A percentile compares a stretch with the other conserved stretches of the same genome.
phyloP scores from a whole-genome alignment of 345 rosid species.

The Anastatica hierochuntica region DNA sequence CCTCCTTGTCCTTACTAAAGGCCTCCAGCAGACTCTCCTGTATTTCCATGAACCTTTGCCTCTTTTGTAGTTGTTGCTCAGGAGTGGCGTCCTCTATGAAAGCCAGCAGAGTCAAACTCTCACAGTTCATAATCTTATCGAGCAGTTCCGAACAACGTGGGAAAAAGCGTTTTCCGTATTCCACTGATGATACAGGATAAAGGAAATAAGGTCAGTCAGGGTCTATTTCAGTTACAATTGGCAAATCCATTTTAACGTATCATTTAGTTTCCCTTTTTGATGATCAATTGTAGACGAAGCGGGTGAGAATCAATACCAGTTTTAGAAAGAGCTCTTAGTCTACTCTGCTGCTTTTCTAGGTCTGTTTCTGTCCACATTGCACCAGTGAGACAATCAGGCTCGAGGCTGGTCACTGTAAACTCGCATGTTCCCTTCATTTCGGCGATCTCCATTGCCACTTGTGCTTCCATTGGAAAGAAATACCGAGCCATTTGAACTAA shows the following conservation, averaged over 20 bases:
- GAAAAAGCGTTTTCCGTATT: slow-evolving; percentile 44
- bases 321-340: slow-evolving; percentile 61
- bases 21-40: neutral
- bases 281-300: neutral
- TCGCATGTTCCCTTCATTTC: slow-evolving; percentile 51
- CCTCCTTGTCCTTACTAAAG: neutral
- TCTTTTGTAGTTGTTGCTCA: neutral
- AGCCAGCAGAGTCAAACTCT: slow-evolving; percentile 2
- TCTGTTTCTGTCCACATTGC: slow-evolving; percentile 35
- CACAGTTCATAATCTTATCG: neutral
- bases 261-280: neutral
- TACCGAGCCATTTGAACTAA: slow-evolving; percentile 68
- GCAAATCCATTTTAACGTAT: too few relatives aligned
- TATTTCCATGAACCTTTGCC: slow-evolving; percentile 1
- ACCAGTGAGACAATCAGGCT: slow-evolving; percentile 12
- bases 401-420: slow-evolving; percentile 33
- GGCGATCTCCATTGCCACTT: slow-evolving; percentile 64
- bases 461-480: slow-evolving; percentile 77
- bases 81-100: neutral
- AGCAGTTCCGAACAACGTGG: neutral
- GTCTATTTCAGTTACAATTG: too few relatives aligned
- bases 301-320: slow-evolving; percentile 42
- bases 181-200: slow-evolving; percentile 39
- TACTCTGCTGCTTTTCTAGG: slow-evolving; percentile 50
- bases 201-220: too few relatives aligned